Evolutionary conservation across 805 yeast genomes (phyloP), one percentile per base, ranked within the genome.

Genomic region (Spencermartinsiella europaea): DNA sequence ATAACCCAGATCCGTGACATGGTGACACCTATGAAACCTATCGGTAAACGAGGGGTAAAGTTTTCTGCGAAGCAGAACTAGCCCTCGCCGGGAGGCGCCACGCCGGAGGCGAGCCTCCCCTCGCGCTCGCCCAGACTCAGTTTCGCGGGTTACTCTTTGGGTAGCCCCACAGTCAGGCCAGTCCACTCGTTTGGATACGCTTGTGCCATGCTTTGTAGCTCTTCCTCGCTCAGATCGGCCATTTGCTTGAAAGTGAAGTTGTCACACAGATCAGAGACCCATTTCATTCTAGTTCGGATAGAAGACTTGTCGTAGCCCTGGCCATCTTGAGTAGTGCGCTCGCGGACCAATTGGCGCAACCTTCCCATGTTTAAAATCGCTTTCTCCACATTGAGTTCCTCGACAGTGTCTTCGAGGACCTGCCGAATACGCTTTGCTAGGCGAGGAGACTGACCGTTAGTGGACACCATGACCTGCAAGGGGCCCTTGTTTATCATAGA

Each of bases 371-470:
- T 81, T 19, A 69, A 75, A 22, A 84, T 77, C 0, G 87, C 86
- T 20, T 64, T 68, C 43, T 76, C 80, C 40, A 74, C 64, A 45
- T 73, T 69, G 31, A 68, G 57, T 12, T 66, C 63, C 21, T 66
- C 69, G 28, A 75, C 71, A 42, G 65, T 50, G 1, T 66, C 65
- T 38, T 70, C 73, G 34, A 86, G 67, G 52, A 75, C 74, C 46
- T 75, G 72, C 19, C 82, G 75, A 45, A 86, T 81, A 34, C 77
- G 66, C 48, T 77, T 74, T 43, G 88, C 82, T 55, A 86, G 73
- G 45, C 93, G 66, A 0, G 95, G 95, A 1, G 90, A 82, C 56
- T 80, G 77, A 3, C 95, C 95, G 62, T 85, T 85, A 10, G 95
- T 85, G 34, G 87, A 79, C 12, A 86, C 83, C 90, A 86, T 81